A percentile compares a stretch with the other conserved stretches of the same genome.
Conservation (phyloP, 768 basidiomycete species). For the Suillus brevipes region DNA sequence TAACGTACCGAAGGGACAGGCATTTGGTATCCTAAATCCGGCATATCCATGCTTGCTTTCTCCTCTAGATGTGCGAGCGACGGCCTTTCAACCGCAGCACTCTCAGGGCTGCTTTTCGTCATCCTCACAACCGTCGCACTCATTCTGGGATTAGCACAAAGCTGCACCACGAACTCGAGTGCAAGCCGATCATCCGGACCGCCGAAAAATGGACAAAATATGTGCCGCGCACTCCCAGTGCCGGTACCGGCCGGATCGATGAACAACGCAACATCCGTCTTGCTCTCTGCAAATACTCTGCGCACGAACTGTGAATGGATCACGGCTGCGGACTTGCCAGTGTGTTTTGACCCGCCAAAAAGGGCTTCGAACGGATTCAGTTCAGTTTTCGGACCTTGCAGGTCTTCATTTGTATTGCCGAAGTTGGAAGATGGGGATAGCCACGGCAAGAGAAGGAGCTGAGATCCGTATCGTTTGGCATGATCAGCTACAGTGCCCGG, state of each 20-base stretch:
- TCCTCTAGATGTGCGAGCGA: constrained; percentile 56
- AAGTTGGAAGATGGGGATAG: constrained; percentile 40
- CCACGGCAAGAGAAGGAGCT: constrained; percentile 90
- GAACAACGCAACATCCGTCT: constrained; percentile 81
- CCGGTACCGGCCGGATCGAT: constrained; percentile 61
- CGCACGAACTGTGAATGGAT: constrained; percentile 85
- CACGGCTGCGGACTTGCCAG: constrained; percentile 53
- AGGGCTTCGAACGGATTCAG: constrained; percentile 77
- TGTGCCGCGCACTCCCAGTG: constrained; percentile 45
- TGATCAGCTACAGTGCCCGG: constrained; percentile 63
- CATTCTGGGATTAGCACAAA: constrained; percentile 61
- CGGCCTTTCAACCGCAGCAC: constrained; percentile 61
- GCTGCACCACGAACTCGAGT: constrained; percentile 76
- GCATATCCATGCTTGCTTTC: constrained; percentile 41
- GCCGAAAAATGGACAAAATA: constrained; percentile 91
- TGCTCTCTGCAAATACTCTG: constrained; percentile 70
- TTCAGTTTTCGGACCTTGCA: constrained; percentile 20
- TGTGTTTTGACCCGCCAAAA: constrained; percentile 53
- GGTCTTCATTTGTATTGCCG: constrained; percentile 30
- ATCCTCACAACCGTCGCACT: constrained; percentile 76
- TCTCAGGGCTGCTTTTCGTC: constrained; percentile 29
- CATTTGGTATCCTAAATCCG: constrained; percentile 13
- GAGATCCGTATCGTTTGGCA: constrained; percentile 52
- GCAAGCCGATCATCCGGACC: constrained; percentile 92
- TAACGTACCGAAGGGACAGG: constrained; percentile 13